Evolutionary conservation across 1,284 basidiomycete genomes (phyloP).

Genomic region (Melampsora americana): DNA sequence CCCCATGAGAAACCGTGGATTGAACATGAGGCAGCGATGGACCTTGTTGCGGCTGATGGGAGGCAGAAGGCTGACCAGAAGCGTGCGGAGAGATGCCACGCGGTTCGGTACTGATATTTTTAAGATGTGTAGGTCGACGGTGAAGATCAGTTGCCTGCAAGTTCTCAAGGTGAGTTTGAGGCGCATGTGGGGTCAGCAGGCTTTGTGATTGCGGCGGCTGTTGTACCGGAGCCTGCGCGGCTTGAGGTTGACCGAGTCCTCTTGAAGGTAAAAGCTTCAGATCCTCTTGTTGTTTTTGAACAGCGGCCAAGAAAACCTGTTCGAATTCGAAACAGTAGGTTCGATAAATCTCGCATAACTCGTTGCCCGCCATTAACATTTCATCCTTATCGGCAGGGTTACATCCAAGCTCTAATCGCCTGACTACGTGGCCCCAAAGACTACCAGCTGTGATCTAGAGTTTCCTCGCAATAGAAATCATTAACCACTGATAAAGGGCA

Average conservation of each 20-base stretch:
- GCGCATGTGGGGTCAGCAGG: not conserved
- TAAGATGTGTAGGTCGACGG: constrained; percentile 9
- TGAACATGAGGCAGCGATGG: constrained; percentile 1
- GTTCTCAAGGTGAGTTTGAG: constrained; percentile 16
- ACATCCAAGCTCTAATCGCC: constrained; percentile 12
- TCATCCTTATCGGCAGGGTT: constrained; percentile 36
- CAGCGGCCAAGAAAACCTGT: constrained; percentile 7
- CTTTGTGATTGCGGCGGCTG: constrained; percentile 5
- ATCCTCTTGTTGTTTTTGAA: constrained; percentile 28
- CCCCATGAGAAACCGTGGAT: constrained; percentile 2
- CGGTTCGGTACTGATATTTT: constrained; percentile 8
- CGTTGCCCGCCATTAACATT: constrained; percentile 18
- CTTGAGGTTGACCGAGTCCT: constrained; percentile 17
- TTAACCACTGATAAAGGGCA: not conserved
- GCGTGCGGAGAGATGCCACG: not conserved
- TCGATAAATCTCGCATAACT: constrained; percentile 39
- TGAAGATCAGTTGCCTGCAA: not conserved
- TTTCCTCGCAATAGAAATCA: not conserved
- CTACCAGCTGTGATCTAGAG: constrained; percentile 17
- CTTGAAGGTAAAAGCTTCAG: not conserved
- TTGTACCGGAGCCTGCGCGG: constrained; percentile 5
- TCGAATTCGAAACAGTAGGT: constrained; percentile 36
- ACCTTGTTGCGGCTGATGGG: constrained; percentile 14
- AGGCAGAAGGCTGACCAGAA: not conserved
- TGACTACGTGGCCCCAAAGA: constrained; percentile 22